Conservation (phyloP, 2,329 filamentous ascomycete genomes). For the Conoideocrella luteorostrata region DNA sequence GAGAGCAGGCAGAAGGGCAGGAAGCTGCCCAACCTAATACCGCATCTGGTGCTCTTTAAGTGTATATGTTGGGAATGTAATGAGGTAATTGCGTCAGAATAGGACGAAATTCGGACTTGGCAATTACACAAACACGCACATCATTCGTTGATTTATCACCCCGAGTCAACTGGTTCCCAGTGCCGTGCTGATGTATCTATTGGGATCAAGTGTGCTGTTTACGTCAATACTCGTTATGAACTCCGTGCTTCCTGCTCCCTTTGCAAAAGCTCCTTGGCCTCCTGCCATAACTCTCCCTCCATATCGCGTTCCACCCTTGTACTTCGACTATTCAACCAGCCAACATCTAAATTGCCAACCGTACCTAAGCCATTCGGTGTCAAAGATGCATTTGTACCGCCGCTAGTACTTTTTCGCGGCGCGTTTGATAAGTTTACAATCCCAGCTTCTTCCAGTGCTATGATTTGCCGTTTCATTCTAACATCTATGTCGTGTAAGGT, state of each 20-base stretch:
- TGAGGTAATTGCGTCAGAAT: not conserved
- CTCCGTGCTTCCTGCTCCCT: slow-evolving; percentile 14
- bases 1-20: not conserved
- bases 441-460: slow-evolving; percentile 73
- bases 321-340: slow-evolving; percentile 82
- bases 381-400: slow-evolving; percentile 36
- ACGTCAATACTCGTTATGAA: not conserved
- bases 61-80: not conserved
- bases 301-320: slow-evolving; percentile 77
- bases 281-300: slow-evolving; percentile 70
- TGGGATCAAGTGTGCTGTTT: not conserved
- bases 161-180: too few species aligned
- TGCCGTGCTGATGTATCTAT: not conserved
- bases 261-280: slow-evolving; percentile 31
- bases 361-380: slow-evolving; percentile 50
- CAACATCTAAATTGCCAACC: slow-evolving; percentile 66
- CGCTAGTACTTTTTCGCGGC: slow-evolving; percentile 25
- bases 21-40: not conserved
- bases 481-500: slow-evolving; percentile 71
- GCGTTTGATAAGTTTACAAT: slow-evolving; percentile 52
- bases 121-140: too few species aligned
- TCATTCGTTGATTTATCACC: too few species aligned
- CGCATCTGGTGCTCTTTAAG: slow-evolving; percentile 8
- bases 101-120: too few species aligned
- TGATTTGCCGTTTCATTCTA: slow-evolving; percentile 58